A percentile compares a stretch with the other conserved stretches of the same genome.
Conservation (phyloP, 2,329 filamentous ascomycete genomes). For the Talaromyces amestolkiae region DNA sequence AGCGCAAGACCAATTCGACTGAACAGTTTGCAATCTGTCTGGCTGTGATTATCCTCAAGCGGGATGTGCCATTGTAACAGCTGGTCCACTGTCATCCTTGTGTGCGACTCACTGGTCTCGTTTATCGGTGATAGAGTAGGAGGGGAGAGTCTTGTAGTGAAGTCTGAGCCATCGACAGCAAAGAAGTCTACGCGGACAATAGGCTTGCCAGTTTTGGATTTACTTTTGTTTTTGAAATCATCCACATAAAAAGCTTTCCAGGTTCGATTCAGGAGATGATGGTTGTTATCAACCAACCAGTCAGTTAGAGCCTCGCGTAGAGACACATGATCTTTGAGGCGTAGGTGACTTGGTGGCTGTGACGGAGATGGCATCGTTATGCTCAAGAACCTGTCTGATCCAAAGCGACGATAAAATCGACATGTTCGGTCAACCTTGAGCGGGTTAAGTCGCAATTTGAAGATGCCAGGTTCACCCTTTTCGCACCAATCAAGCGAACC, state of each 20-base stretch:
- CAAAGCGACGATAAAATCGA: slow-evolving; percentile 48
- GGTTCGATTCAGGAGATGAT: slow-evolving; percentile 41
- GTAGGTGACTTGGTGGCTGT: slow-evolving; percentile 29
- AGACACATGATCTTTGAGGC: slow-evolving; percentile 24
- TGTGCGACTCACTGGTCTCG: slow-evolving; percentile 31
- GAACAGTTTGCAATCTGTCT: slow-evolving; percentile 47
- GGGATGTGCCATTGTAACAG: slow-evolving; percentile 50
- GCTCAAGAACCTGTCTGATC: slow-evolving; percentile 47
- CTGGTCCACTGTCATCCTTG: slow-evolving; percentile 37
- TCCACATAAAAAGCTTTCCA: slow-evolving; percentile 49
- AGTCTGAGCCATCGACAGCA: slow-evolving; percentile 45
- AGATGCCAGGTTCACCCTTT: slow-evolving; percentile 32
- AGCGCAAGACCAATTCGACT: slow-evolving; percentile 44
- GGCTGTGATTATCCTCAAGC: slow-evolving; percentile 32
- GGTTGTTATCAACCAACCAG: slow-evolving; percentile 41
- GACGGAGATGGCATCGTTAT: slow-evolving; percentile 37
- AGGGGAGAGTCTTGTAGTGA: slow-evolving; percentile 23
- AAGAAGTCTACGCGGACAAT: slow-evolving; percentile 42
- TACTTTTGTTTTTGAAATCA: slow-evolving; percentile 31
- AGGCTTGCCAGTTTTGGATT: slow-evolving; percentile 25
- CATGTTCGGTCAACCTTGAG: slow-evolving; percentile 44
- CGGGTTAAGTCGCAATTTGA: slow-evolving; percentile 42
- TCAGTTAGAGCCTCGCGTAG: slow-evolving; percentile 35
- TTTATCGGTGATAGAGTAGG: slow-evolving; percentile 24
- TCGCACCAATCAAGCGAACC: slow-evolving; percentile 42